Evolutionary conservation across 495 filamentous ascomycete genomes (phyloP), one percentile per base, ranked within the genome.

Genomic region (Neohortaea acidophila): DNA sequence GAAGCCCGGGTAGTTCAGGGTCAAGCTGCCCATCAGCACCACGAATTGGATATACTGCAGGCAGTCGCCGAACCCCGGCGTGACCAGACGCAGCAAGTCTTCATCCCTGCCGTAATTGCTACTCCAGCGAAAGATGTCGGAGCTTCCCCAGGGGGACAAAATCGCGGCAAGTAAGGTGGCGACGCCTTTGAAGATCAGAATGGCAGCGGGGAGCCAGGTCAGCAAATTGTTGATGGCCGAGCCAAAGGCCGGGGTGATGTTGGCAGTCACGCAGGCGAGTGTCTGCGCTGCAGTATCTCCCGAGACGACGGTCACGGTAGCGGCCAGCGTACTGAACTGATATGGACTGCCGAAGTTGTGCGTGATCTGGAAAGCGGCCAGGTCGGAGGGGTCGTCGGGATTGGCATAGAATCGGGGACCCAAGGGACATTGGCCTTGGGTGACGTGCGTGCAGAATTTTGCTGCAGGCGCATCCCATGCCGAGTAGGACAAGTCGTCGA

Each of bases 21-120:
- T 82, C 28, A 97, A 60, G 27, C 77, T 73, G 1, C 91, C 91
- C 0, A 86, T 84, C 23, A 97, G 66, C 14, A 86, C 80, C 33
- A 86, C 69, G 46, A 91, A 96, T 52, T 97, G 89, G 21, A 97
- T 78, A 54, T 96, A 97, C 59, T 97, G 86, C 21, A 97, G 71
- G 56, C 89, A 97, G 49, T 97, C 89, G 9, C 83, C 85, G 55
- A 97, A 97, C 0, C 89, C 89, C 11, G 89, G 89, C 6, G 89
- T 97, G 15, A 97, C 84, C 23, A 96, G 63, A 21, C 89, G 79
- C 27, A 97, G 65, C 40, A 94, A 66, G 56, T 97, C 89, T 30
- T 82, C 79, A 47, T 97, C 91, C 48, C 86, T 75, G 21, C 89
- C 91, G 55, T 86, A 94, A 52, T 96, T 96, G 54, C 82, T 92